These are phyloP conservation scores for Hura crepitans DNA, from an alignment of 441 rosid genomes.

Conservation along the genomic window DNA sequence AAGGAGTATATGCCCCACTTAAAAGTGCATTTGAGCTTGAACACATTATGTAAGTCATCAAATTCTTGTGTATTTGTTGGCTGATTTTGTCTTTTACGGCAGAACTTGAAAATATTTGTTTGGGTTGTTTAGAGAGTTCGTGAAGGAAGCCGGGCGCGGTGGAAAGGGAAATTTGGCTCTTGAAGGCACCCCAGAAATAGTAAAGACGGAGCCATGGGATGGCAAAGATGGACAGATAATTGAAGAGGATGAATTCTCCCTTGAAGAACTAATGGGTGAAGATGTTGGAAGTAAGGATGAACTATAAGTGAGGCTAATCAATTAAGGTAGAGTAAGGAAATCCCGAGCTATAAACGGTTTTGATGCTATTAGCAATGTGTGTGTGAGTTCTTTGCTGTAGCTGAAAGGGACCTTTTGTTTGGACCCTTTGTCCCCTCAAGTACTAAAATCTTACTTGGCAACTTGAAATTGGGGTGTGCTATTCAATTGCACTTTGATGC, in stretches of 20 bases:
- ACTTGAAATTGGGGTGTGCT: too few species aligned
- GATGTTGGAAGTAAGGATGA: constrained; percentile 38
- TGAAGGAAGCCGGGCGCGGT: constrained; percentile 87
- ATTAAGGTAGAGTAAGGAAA: constrained; percentile 2
- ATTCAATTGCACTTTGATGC: too few species aligned
- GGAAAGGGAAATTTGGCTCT: constrained; percentile 90
- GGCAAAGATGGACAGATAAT: constrained; percentile 84
- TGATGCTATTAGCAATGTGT: constrained; percentile 5
- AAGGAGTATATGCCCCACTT: constrained; percentile 90
- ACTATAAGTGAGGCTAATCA: neutral
- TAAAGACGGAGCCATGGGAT: constrained; percentile 75
- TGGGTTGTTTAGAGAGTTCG: constrained; percentile 63
- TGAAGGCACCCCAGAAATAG: constrained; percentile 53
- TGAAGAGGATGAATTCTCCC: constrained; percentile 94
- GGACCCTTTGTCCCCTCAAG: neutral
- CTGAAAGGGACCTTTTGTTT: neutral
- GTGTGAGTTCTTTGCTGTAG: neutral
- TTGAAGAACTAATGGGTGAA: constrained; percentile 92
- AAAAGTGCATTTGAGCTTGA: constrained; percentile 91
- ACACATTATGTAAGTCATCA: constrained; percentile 59
- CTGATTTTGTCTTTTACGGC: constrained; percentile 6
- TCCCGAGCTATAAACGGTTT: constrained; percentile 8
- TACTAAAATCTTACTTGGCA: neutral
- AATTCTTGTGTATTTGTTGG: constrained; percentile 1
- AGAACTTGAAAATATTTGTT: neutral